A percentile compares a stretch with the other conserved stretches of the same genome.
phyloP scores from a whole-genome alignment of 2,329 filamentous ascomycete genomes.

The Aspergillus transmontanensis region DNA sequence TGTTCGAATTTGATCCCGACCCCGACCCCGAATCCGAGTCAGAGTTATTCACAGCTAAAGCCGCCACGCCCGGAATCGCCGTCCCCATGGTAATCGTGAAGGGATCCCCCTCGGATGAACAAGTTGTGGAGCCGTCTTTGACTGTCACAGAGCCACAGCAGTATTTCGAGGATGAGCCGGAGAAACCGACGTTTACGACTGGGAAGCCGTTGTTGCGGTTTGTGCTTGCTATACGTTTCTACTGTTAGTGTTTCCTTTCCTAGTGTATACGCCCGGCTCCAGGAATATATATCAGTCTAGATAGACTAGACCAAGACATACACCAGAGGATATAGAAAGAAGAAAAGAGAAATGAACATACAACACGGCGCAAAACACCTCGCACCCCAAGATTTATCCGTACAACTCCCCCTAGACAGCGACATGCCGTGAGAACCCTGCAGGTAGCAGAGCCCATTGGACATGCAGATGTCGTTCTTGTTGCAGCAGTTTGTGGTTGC shows the following conservation, averaged over 20 bases:
- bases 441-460: slow-evolving; percentile 23
- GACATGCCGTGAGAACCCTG: slow-evolving; percentile 14
- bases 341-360: slow-evolving; percentile 3
- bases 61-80: slow-evolving; percentile 17
- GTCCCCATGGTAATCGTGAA: slow-evolving; percentile 16
- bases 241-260: too few relatives aligned
- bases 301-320: not conserved
- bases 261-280: too few relatives aligned
- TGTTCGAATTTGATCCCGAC: not conserved
- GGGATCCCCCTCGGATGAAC: not conserved
- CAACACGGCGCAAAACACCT: slow-evolving; percentile 19
- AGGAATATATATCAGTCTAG: too few relatives aligned
- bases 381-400: slow-evolving; percentile 18
- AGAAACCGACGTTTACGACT: slow-evolving; percentile 13
- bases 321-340: not conserved
- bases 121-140: not conserved
- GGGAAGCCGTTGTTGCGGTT: slow-evolving; percentile 5
- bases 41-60: not conserved
- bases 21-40: not conserved
- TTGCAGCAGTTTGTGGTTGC: slow-evolving; percentile 18
- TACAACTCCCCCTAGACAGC: slow-evolving; percentile 20
- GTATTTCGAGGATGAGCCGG: slow-evolving; percentile 14
- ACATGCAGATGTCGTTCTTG: slow-evolving; percentile 22
- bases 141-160: slow-evolving; percentile 20
- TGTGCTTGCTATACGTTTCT: not conserved